A percentile compares a stretch with the other conserved stretches of the same genome.
These are phyloP conservation scores for Ceratocystis ficicola DNA, from an alignment of 2,329 filamentous ascomycete genomes.

Conservation along the genomic window DNA sequence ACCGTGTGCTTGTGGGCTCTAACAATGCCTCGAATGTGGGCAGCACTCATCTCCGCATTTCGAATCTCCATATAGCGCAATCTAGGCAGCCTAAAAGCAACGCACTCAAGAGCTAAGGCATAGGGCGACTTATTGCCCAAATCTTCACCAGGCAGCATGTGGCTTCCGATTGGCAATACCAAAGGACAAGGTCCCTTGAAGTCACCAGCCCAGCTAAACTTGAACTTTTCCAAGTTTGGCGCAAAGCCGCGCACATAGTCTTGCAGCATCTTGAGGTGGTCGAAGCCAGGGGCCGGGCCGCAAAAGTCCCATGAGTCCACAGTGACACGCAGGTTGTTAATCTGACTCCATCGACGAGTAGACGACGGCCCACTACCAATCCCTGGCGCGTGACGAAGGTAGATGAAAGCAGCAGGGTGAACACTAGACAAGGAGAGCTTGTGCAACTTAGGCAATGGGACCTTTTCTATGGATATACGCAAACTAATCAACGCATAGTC, in stretches of 20 bases:
- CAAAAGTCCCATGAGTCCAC: slow-evolving; percentile 59
- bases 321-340: slow-evolving; percentile 58
- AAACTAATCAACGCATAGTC: slow-evolving; percentile 84
- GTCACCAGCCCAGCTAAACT: slow-evolving; percentile 66
- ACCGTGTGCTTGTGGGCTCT: slow-evolving; percentile 54
- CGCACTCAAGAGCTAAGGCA: slow-evolving; percentile 26
- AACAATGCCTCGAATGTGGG: slow-evolving; percentile 59
- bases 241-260: slow-evolving; percentile 65
- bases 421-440: slow-evolving; percentile 62
- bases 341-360: slow-evolving; percentile 62
- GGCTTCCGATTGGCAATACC: slow-evolving; percentile 45
- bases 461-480: slow-evolving; percentile 68
- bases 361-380: slow-evolving; percentile 65
- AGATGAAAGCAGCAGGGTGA: slow-evolving; percentile 63
- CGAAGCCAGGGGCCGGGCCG: slow-evolving; percentile 45
- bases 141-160: slow-evolving; percentile 32
- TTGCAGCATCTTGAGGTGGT: slow-evolving; percentile 68
- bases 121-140: slow-evolving; percentile 29
- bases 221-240: slow-evolving; percentile 52
- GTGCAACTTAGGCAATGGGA: slow-evolving; percentile 51
- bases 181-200: slow-evolving; percentile 61
- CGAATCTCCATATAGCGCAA: slow-evolving; percentile 57
- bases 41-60: slow-evolving; percentile 59
- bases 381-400: slow-evolving; percentile 61
- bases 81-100: slow-evolving; percentile 50